Evolutionary conservation across 306 rosid genomes (phyloP).

Genomic region (Ormosia emarginata): DNA sequence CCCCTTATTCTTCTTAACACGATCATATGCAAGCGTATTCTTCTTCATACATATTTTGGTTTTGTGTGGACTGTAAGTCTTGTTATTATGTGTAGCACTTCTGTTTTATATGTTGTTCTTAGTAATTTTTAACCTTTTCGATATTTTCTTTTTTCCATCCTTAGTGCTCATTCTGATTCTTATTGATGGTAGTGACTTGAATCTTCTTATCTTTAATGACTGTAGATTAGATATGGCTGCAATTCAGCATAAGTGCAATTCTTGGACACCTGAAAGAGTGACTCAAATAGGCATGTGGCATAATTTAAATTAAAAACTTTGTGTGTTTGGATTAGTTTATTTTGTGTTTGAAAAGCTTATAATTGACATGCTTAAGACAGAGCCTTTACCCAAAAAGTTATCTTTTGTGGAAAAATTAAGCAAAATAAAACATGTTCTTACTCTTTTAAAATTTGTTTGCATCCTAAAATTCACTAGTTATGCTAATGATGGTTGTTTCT

Average conservation of each 20-base stretch:
- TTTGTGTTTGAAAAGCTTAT: background rate
- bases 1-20: constrained; percentile 87
- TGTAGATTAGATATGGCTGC: background rate
- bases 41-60: constrained; percentile 1
- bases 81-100: background rate
- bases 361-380: too few relatives aligned
- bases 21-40: constrained; percentile 99
- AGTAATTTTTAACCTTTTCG: background rate
- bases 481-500: too few relatives aligned
- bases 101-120: background rate
- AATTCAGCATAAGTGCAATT: background rate
- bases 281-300: background rate
- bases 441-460: too few relatives aligned
- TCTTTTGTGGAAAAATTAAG: too few relatives aligned
- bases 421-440: too few relatives aligned
- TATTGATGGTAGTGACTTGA: too few relatives aligned
- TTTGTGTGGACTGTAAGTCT: background rate
- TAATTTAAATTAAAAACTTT: background rate
- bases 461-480: too few relatives aligned
- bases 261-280: background rate
- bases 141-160: too few relatives aligned
- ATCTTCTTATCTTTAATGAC: too few relatives aligned
- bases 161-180: background rate
- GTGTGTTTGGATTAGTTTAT: background rate
- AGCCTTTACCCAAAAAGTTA: too few relatives aligned